These are phyloP conservation scores for Phycomyces blakesleeanus DNA, from an alignment of 192 early-diverging fungal genomes.

Conservation along the genomic window DNA sequence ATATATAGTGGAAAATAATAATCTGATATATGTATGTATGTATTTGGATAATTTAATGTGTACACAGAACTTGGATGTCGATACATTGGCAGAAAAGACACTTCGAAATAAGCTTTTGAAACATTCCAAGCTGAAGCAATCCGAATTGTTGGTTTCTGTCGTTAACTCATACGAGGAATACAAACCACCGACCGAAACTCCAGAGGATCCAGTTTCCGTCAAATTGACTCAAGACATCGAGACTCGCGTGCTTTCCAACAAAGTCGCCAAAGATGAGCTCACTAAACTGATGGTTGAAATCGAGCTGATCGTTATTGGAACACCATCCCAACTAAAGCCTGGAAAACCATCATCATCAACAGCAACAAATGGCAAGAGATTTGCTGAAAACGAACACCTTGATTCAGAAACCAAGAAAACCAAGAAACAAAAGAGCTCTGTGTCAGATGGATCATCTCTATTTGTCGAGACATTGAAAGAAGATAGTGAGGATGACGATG, in stretches of 20 bases:
- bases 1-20: too few species aligned
- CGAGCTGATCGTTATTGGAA: slow-evolving; percentile 1
- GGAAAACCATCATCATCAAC: background rate
- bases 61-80: slow-evolving; percentile 20
- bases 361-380: background rate
- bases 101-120: slow-evolving; percentile 11
- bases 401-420: background rate
- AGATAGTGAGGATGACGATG: background rate
- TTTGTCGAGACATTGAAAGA: slow-evolving; percentile 3
- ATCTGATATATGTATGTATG: too few species aligned
- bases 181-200: background rate
- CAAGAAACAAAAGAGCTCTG: background rate
- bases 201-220: background rate
- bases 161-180: background rate
- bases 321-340: background rate
- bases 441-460: background rate
- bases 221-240: slow-evolving; percentile 12
- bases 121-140: slow-evolving; percentile 6
- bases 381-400: background rate
- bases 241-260: slow-evolving; percentile 13
- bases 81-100: slow-evolving; percentile 11
- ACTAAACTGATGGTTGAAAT: slow-evolving; percentile 10
- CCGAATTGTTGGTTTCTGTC: background rate
- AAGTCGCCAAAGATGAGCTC: slow-evolving; percentile 12
- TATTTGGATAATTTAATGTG: background rate